Evolutionary conservation across 1,139 yeast species (phyloP), one percentile per base, ranked within the genome.

Genomic region (Candida gigantensis): DNA sequence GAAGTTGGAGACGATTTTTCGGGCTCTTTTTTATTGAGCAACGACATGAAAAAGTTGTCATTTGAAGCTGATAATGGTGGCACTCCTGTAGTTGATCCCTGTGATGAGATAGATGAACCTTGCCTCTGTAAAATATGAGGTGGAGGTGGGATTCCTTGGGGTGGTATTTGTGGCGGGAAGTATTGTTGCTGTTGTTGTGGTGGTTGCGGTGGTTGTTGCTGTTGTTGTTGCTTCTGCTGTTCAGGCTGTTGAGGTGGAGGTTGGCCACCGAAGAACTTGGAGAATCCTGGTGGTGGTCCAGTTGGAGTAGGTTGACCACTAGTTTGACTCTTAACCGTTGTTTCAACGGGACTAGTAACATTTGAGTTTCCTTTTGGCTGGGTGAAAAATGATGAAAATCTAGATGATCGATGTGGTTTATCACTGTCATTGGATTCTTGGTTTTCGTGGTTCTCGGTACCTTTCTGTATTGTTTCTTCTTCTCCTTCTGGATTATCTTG

Each of bases 1-100:
- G 49, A 23, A 30, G 16, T 23, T 19, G 35, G 46, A n/a, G 40
- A 35, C 7, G 23, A 21, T 11, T 37, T 34, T 16, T 19, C 30
- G 8, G 37, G 11, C 30, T 54, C 62, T 33, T 60, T 56, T 48
- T 72, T 77, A 32, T 61, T 63, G 51, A 78, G 55, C 39, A 79
- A 59, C 0, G 83, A 74, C 63, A 72, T 65, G 53, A 79, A 77
- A 45, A 79, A 79, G 5, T 74, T 60, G 42, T 77, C 81, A 46
- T 74, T 74, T 3, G 43, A 35, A 8, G 36, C 24, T 16, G 30
- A 26, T 10, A 33, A 34, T n/a, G 53, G 50, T 17, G 18, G 36
- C 6, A 21, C 31, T 21, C 28, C 27, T 14, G 34, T 36, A 44
- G 33, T 28, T 29, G 28, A 25, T 30, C 37, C 34, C 36, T 37